These are phyloP conservation scores for Coriaria nepalensis DNA, from an alignment of 306 rosid genomes.

Conservation along the genomic window DNA sequence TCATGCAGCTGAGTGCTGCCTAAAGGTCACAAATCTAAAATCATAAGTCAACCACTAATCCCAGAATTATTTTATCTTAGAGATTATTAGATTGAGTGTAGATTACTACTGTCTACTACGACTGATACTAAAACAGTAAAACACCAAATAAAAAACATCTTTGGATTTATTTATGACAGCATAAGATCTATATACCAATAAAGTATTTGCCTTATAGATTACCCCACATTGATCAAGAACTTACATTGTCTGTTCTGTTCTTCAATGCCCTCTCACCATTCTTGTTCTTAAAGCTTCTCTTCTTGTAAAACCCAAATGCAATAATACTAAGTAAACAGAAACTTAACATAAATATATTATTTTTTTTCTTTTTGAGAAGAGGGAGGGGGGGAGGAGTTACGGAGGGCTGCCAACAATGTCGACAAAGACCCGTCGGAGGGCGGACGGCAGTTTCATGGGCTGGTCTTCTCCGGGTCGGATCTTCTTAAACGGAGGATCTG, in stretches of 20 bases:
- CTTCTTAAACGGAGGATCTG: constrained; percentile 55
- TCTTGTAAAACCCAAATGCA: constrained; percentile 6
- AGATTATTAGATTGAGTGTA: too few relatives aligned
- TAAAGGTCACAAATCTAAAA: too few relatives aligned
- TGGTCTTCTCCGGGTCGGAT: constrained; percentile 45
- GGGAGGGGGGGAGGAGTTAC: constrained; percentile 7
- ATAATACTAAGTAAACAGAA: too few relatives aligned
- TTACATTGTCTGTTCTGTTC: constrained; percentile 41
- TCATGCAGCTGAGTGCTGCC: too few relatives aligned
- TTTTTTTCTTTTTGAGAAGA: background rate
- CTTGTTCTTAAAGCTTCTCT: too few relatives aligned
- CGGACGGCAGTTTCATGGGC: constrained; percentile 38
- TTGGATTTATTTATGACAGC: constrained; percentile 42
- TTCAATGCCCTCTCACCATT: too few relatives aligned
- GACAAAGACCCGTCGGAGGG: constrained; percentile 37
- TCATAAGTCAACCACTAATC: too few relatives aligned
- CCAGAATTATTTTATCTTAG: too few relatives aligned
- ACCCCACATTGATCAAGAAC: constrained; percentile 3
- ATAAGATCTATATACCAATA: constrained; percentile 43
- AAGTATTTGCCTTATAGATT: background rate
- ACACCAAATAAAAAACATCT: too few relatives aligned
- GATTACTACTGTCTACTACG: too few relatives aligned
- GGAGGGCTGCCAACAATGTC: constrained; percentile 50
- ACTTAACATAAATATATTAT: constrained; percentile 13
- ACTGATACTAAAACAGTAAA: too few relatives aligned